Evolutionary conservation across 805 yeast genomes (phyloP).

Genomic region (Suhomyces sp.): DNA sequence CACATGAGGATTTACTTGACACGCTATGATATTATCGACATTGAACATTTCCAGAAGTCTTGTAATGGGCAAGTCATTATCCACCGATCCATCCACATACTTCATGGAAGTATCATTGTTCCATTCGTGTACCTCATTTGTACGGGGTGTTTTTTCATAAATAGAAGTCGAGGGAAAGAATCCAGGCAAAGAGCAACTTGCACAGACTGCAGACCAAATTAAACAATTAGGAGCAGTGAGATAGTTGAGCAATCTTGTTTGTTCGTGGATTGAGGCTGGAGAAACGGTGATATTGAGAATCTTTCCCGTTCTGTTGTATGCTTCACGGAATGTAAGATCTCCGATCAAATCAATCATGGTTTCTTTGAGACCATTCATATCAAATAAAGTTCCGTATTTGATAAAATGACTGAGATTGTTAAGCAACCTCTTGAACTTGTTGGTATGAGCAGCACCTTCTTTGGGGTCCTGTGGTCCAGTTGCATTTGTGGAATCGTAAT

Average conservation of each 20-base stretch:
- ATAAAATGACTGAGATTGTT: constrained; percentile 51
- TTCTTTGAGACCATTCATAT: constrained; percentile 62
- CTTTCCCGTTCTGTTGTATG: constrained; percentile 89
- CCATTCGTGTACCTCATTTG: constrained; percentile 81
- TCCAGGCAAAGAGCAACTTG: constrained; percentile 92
- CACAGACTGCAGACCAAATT: constrained; percentile 88
- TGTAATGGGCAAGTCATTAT: constrained; percentile 88
- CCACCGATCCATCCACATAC: constrained; percentile 95
- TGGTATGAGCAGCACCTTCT: constrained; percentile 23
- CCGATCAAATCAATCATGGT: constrained; percentile 83
- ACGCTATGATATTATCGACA: constrained; percentile 95
- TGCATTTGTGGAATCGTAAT: too few relatives aligned
- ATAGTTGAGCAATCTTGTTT: constrained; percentile 78
- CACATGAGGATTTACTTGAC: constrained; percentile 96
- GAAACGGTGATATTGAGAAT: constrained; percentile 94
- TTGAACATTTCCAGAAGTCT: constrained; percentile 94
- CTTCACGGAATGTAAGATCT: constrained; percentile 89
- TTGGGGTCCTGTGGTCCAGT: too few relatives aligned
- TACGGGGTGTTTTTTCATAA: constrained; percentile 74
- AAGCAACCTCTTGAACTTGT: constrained; percentile 49
- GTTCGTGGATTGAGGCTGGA: constrained; percentile 87
- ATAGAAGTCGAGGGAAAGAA: constrained; percentile 84
- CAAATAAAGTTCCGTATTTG: constrained; percentile 89
- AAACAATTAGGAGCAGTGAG: constrained; percentile 79
- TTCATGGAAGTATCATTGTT: constrained; percentile 66